phyloP scores from a whole-genome alignment of 176 grass and related monocot genomes.

The Puccinellia tenuiflora region DNA sequence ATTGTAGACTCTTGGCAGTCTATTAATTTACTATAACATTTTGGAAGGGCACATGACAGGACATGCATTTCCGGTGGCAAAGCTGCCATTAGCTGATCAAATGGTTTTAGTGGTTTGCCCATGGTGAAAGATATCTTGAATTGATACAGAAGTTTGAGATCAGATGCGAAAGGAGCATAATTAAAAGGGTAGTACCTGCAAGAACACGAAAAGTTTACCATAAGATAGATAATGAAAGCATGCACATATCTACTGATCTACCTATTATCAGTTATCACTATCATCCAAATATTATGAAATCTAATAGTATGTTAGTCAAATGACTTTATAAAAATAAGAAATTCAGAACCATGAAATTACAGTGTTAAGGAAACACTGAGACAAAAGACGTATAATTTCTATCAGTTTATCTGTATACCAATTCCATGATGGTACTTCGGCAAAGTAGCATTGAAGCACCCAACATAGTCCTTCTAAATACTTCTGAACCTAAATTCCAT shows the following conservation, averaged over 20 bases:
- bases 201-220: background rate
- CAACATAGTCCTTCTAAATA: slow-evolving; percentile 65
- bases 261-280: background rate
- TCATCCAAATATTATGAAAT: background rate
- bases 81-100: slow-evolving; percentile 59
- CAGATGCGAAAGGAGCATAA: slow-evolving; percentile 48
- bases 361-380: background rate
- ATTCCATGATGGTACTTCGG: slow-evolving; percentile 49
- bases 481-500: slow-evolving; percentile 37
- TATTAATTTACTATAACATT: slow-evolving; percentile 35
- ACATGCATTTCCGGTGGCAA: slow-evolving; percentile 35
- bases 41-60: slow-evolving; percentile 25
- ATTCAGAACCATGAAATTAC: background rate
- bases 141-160: slow-evolving; percentile 35
- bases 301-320: background rate
- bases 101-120: slow-evolving; percentile 38
- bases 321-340: background rate
- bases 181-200: slow-evolving; percentile 53
- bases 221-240: background rate
- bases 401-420: slow-evolving; percentile 29
- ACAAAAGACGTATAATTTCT: background rate
- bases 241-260: background rate
- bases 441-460: slow-evolving; percentile 49
- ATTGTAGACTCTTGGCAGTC: background rate
- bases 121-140: slow-evolving; percentile 36